These are phyloP conservation scores for Metschnikowia santaceciliae DNA, from an alignment of 805 yeast species.

Conservation along the genomic window DNA sequence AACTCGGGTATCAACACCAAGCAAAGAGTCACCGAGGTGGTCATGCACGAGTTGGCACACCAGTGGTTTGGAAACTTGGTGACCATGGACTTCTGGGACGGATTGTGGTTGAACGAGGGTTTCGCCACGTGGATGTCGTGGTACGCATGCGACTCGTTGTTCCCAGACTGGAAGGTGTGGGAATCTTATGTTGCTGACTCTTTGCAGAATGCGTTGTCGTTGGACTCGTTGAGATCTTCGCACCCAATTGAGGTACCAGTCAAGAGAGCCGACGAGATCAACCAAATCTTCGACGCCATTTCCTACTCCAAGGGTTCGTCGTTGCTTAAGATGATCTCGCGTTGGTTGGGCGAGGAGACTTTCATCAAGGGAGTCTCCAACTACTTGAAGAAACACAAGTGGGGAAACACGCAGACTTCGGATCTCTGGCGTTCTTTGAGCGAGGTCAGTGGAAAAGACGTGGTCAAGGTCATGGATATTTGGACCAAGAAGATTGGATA, in stretches of 20 bases:
- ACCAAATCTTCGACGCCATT: constrained; percentile 81
- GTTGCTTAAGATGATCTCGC: constrained; percentile 71
- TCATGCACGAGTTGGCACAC: constrained; percentile 85
- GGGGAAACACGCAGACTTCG: constrained; percentile 71
- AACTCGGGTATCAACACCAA: constrained; percentile 60
- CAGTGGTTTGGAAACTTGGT: constrained; percentile 91
- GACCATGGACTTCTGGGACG: constrained; percentile 93
- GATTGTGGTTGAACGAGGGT: constrained; percentile 84
- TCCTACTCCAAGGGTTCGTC: constrained; percentile 82
- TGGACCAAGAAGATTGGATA: constrained; percentile 81
- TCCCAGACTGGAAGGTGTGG: constrained; percentile 87
- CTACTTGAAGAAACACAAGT: constrained; percentile 70
- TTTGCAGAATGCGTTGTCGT: constrained; percentile 66
- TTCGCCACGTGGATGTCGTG: constrained; percentile 92
- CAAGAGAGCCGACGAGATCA: constrained; percentile 70
- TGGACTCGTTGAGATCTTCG: constrained; percentile 78
- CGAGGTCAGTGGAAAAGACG: constrained; percentile 69
- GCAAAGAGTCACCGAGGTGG: constrained; percentile 79
- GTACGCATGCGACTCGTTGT: constrained; percentile 71
- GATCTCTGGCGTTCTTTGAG: constrained; percentile 75
- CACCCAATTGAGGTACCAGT: constrained; percentile 87
- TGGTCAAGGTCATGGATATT: constrained; percentile 65
- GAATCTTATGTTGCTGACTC: constrained; percentile 76
- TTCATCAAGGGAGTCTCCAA: constrained; percentile 77
- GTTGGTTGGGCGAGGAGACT: constrained; percentile 73